Evolutionary conservation across 345 rosid species (phyloP).

Genomic region (Pistacia integerrima): DNA sequence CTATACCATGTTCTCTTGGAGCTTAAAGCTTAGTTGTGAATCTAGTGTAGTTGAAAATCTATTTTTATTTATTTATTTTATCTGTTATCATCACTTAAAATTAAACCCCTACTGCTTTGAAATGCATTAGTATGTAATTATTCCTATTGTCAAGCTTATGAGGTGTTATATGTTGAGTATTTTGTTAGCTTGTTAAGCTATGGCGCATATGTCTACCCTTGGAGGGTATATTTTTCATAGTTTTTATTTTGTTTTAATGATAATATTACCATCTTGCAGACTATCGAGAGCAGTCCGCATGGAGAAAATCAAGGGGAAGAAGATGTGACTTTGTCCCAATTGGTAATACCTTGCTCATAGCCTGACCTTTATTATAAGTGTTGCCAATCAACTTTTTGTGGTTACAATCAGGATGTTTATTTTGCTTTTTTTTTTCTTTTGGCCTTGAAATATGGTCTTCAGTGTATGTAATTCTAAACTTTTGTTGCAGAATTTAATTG

Average conservation of each 20-base stretch:
- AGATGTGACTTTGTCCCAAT: conserved; percentile 63
- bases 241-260: conserved; percentile 19
- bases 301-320: conserved; percentile 56
- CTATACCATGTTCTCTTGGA: not conserved
- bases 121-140: not conserved
- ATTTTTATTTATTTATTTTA: not conserved
- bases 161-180: not conserved
- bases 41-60: not conserved
- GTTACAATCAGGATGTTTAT: not conserved
- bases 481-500: conserved; percentile 60
- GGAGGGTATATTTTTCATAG: not conserved
- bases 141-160: not conserved
- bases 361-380: conserved; percentile 2
- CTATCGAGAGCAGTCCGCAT: conserved; percentile 65
- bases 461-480: not conserved
- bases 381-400: conserved; percentile 13
- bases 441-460: not conserved
- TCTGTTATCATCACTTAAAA: not conserved
- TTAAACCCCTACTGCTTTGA: not conserved
- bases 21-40: not conserved
- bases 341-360: conserved; percentile 41
- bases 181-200: not conserved
- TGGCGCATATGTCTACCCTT: not conserved
- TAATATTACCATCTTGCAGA: conserved; percentile 33
- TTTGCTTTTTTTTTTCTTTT: conserved; percentile 1